These are phyloP conservation scores for Solanum ahanhuiri DNA, from an alignment of 257 asterid genomes.

Conservation along the genomic window DNA sequence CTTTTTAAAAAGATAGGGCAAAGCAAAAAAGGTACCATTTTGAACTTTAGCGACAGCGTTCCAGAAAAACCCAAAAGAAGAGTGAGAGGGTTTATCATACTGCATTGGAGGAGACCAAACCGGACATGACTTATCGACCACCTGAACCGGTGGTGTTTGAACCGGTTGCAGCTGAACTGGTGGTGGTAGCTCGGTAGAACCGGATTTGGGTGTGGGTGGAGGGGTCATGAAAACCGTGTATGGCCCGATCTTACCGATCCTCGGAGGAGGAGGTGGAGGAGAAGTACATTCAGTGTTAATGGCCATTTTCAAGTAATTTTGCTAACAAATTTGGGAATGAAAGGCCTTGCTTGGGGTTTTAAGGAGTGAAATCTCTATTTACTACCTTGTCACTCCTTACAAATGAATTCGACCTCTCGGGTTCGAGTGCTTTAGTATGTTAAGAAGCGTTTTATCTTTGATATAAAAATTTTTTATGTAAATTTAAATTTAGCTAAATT, in stretches of 20 bases:
- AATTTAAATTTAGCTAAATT: too few relatives aligned
- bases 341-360: not conserved
- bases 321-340: not conserved
- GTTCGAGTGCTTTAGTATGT: too few relatives aligned
- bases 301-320: conserved; percentile 18
- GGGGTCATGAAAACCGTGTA: conserved; percentile 96
- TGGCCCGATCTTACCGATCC: conserved; percentile 99
- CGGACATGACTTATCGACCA: conserved; percentile 47
- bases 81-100: conserved; percentile 26
- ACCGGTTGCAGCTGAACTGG: conserved; percentile 20
- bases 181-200: conserved; percentile 25
- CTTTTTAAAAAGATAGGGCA: not conserved
- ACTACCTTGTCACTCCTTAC: too few relatives aligned
- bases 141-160: conserved; percentile 19
- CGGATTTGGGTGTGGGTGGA: conserved; percentile 52
- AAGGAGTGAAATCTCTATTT: not conserved
- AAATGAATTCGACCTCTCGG: too few relatives aligned
- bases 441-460: too few relatives aligned
- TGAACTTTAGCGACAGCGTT: conserved; percentile 75
- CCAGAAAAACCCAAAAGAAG: conserved; percentile 69
- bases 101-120: conserved; percentile 96
- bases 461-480: too few relatives aligned
- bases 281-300: conserved; percentile 23
- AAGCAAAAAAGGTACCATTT: conserved; percentile 36
- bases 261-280: conserved; percentile 40